phyloP scores from a whole-genome alignment of 2,329 filamentous ascomycete genomes.

The Raffaelea albimanens region DNA sequence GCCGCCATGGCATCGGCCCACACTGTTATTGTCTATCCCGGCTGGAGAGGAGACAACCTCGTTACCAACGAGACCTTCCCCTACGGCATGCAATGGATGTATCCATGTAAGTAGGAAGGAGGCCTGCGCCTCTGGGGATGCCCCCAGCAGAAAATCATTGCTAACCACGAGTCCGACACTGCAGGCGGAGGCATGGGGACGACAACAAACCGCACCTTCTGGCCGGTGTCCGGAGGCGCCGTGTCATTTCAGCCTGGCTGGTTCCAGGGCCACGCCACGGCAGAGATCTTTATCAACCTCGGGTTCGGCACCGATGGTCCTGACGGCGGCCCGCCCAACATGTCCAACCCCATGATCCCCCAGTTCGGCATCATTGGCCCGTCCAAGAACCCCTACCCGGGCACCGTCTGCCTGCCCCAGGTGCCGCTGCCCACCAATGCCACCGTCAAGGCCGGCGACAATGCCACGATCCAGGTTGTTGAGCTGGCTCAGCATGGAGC shows the following conservation, averaged over 20 bases:
- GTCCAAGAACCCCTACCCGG: conserved; percentile 73
- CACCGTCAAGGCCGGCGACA: conserved; percentile 68
- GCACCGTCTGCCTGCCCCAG: conserved; percentile 81
- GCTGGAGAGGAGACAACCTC: conserved; percentile 80
- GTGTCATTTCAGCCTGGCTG: conserved; percentile 86
- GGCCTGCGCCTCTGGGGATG: neutral
- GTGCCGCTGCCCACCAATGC: conserved; percentile 70
- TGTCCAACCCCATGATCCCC: conserved; percentile 72
- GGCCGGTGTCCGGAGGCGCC: conserved; percentile 83
- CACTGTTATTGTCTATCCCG: conserved; percentile 77
- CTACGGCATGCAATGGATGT: conserved; percentile 91
- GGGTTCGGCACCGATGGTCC: conserved; percentile 66
- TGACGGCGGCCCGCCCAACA: conserved; percentile 63
- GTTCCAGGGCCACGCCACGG: conserved; percentile 81
- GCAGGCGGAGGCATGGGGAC: conserved; percentile 74
- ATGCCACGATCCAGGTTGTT: conserved; percentile 82
- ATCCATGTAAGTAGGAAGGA: conserved; percentile 63
- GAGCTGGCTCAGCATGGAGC: conserved; percentile 78
- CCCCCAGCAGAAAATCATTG: neutral
- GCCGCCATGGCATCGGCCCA: conserved; percentile 53
- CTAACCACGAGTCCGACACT: neutral
- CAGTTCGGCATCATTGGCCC: conserved; percentile 80
- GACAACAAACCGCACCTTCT: conserved; percentile 78
- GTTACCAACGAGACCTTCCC: conserved; percentile 69
- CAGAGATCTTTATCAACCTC: conserved; percentile 83